Base-by-base conservation (phyloP, 129 eudicot genomes). In the Artemisia tridentata region DNA sequence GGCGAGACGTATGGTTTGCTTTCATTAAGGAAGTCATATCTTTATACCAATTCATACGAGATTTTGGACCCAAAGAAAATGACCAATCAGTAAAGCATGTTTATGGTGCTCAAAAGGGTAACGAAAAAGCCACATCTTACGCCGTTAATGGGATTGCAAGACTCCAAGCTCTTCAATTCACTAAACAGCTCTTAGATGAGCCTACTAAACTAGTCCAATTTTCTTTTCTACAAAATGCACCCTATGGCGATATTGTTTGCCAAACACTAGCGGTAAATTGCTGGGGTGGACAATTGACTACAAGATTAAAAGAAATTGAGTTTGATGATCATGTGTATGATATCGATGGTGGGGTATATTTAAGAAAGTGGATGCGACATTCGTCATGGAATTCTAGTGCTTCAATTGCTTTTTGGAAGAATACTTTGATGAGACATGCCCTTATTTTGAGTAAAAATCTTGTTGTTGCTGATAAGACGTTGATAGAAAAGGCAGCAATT, bases 1-100 rank as follows among this genome's bases (percentile, higher is more conserved):
- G 98, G 81, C 87, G 98, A 72, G 98, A 93, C 75, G 91, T 87
- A 21, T 93, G 98, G 98, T 79, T 83, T 75, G 95, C 98, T 48
- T 87, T 82, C 66, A 59, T 87, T 11, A 80, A 74, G 53, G 98
- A 93, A 87, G 86, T 93, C 18, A 85, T 93, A 67, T 72, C 89
- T 69, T 77, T 93, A 49, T 76, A 89, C 85, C 85, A 87, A 72
- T 93, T 93, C 73, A 80, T 87, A 69, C 73, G 79, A 31, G 98
- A 93, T 25, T 93, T 77, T 63, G 97, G 98, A 47, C 98, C 98
- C 7, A 58, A 72, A 72, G 96, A 89, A 48, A 80, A 72, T 17
- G 98, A 93, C 65, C 75, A 17, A 64, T 85, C 95, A 21, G 65
- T 89, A 23, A 41, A 68, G 19, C 76, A 89, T 67, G 81, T 93